Percentiles rank a stretch among this genome's conserved stretches.
phyloP scores from a whole-genome alignment of 2,329 filamentous ascomycete species.

The Trichoderma gracile region DNA sequence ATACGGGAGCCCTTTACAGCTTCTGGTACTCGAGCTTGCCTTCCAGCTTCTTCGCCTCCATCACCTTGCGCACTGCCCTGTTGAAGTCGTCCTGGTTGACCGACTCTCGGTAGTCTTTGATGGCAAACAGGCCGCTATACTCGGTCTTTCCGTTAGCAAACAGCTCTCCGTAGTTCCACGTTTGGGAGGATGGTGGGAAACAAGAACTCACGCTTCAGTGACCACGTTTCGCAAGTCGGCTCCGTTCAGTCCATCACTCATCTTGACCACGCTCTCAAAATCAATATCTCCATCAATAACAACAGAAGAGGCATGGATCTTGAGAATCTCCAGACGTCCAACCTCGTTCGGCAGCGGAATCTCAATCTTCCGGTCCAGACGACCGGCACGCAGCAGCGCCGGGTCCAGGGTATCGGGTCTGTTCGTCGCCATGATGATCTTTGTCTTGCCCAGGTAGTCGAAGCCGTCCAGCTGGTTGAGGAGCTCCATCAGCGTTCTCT shows the following conservation, averaged over 20 bases:
- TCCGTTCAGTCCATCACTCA: conserved; percentile 97
- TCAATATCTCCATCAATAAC: conserved; percentile 93
- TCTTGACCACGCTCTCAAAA: conserved; percentile 99
- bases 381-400: conserved; percentile 85
- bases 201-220: conserved; percentile 85
- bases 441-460: conserved; percentile 98
- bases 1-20: conserved; percentile 55
- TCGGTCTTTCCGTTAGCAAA: conserved; percentile 24
- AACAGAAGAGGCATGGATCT: conserved; percentile 90
- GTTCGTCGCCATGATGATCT: conserved; percentile 99
- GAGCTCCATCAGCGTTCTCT: conserved; percentile 96
- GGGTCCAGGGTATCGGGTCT: conserved; percentile 94
- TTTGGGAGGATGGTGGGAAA: neutral
- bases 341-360: conserved; percentile 97
- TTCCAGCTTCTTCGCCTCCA: conserved; percentile 96
- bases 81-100: conserved; percentile 99
- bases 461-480: conserved; percentile 98
- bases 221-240: conserved; percentile 97
- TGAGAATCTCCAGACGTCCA: conserved; percentile 91
- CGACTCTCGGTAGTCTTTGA: conserved; percentile 95
- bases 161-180: neutral
- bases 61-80: conserved; percentile 96
- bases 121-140: conserved; percentile 81
- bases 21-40: conserved; percentile 98
- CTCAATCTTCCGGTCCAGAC: conserved; percentile 96